Evolutionary conservation across 768 basidiomycete species (phyloP).

Genomic region (Cubamyces sp.): DNA sequence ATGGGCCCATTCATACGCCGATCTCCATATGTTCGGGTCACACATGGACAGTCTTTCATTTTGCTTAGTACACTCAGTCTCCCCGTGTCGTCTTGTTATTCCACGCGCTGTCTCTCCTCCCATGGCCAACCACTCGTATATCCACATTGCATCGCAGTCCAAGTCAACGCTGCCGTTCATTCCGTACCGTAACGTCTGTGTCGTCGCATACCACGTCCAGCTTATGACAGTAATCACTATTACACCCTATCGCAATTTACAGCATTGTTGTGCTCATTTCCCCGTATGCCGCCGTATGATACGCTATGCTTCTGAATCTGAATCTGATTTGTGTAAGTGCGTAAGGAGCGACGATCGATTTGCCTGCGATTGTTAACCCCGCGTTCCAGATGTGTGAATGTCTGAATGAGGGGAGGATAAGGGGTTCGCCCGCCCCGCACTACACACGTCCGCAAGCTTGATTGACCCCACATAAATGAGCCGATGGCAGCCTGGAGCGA

Average conservation of each 20-base stretch:
- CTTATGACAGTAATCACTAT: slow-evolving; percentile 26
- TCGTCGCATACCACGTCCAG: slow-evolving; percentile 25
- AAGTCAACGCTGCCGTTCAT: not conserved
- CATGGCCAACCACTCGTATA: not conserved
- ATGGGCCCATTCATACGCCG: not conserved
- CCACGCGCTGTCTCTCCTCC: slow-evolving; percentile 5
- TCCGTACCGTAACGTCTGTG: slow-evolving; percentile 26
- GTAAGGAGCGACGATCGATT: too few relatives aligned
- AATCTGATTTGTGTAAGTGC: too few relatives aligned
- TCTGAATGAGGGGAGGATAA: slow-evolving; percentile 14
- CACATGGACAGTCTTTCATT: slow-evolving; percentile 20
- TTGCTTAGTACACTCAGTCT: slow-evolving; percentile 17
- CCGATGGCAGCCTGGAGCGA: slow-evolving; percentile 4
- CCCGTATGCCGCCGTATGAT: not conserved
- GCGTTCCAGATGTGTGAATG: too few relatives aligned
- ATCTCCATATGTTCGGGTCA: slow-evolving; percentile 7
- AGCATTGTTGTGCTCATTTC: not conserved
- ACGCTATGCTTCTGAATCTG: too few relatives aligned
- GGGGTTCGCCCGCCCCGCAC: not conserved
- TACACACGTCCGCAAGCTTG: not conserved
- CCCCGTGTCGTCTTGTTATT: slow-evolving; percentile 22
- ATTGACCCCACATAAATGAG: not conserved
- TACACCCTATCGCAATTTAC: slow-evolving; percentile 18
- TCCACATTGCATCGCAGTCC: slow-evolving; percentile 4
- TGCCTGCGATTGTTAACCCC: too few relatives aligned